phyloP scores from a whole-genome alignment of 1,139 yeast genomes.

The Pneumocystis oryctolagi region DNA sequence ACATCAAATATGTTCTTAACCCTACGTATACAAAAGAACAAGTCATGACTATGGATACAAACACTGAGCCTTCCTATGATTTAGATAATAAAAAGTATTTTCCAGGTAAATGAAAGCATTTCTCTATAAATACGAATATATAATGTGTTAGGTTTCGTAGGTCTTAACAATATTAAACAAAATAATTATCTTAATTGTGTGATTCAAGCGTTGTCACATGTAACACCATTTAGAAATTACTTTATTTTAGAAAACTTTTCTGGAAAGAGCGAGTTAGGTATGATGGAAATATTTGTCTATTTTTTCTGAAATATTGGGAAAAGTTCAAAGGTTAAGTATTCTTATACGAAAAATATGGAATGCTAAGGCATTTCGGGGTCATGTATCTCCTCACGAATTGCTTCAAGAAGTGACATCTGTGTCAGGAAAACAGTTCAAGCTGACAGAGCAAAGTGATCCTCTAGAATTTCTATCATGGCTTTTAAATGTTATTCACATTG shows the following conservation, averaged over 20 bases:
- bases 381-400: slow-evolving; percentile 55
- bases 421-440: slow-evolving; percentile 32
- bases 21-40: slow-evolving; percentile 35
- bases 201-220: slow-evolving; percentile 43
- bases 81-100: slow-evolving; percentile 33
- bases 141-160: slow-evolving; percentile 38
- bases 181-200: slow-evolving; percentile 44
- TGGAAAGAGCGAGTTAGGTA: slow-evolving; percentile 19
- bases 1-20: slow-evolving; percentile 37
- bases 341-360: slow-evolving; percentile 53
- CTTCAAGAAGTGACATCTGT: slow-evolving; percentile 33
- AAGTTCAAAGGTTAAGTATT: slow-evolving; percentile 28
- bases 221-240: slow-evolving; percentile 37
- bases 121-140: neutral
- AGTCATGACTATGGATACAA: slow-evolving; percentile 24
- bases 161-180: slow-evolving; percentile 40
- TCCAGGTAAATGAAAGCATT: slow-evolving; percentile 22
- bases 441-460: slow-evolving; percentile 35
- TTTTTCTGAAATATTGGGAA: slow-evolving; percentile 16
- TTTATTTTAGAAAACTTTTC: slow-evolving; percentile 28
- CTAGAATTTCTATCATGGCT: slow-evolving; percentile 46
- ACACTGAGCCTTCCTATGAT: slow-evolving; percentile 25
- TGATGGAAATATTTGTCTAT: slow-evolving; percentile 14
- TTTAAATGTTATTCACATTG: slow-evolving; percentile 34
- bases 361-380: slow-evolving; percentile 39